Conservation (phyloP, 306 rosid species). For the Notholithocarpus densiflorus region DNA sequence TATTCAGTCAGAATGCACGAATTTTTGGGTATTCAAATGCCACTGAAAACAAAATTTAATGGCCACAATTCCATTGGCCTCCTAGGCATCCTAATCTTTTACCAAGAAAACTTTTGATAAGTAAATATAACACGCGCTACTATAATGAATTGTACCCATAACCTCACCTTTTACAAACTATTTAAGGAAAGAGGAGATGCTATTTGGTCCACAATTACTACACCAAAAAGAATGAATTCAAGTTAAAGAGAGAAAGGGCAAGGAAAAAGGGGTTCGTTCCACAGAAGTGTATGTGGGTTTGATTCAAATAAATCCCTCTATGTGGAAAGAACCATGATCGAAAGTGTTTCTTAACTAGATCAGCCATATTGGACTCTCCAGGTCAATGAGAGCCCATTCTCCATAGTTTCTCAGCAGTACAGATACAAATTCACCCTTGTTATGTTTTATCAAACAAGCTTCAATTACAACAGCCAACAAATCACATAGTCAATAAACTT, state of each 20-base stretch:
- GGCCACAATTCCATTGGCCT: neutral
- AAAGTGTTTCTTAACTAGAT: neutral
- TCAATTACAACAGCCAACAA: neutral
- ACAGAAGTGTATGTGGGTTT: neutral
- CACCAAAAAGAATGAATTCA: neutral
- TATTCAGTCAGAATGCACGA: neutral
- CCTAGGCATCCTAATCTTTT: neutral
- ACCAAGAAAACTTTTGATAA: neutral
- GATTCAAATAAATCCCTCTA: neutral
- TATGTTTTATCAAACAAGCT: neutral
- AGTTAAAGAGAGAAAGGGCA: too few species aligned
- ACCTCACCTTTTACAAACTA: neutral
- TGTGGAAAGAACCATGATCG: neutral
- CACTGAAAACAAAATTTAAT: neutral
- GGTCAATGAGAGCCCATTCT: neutral
- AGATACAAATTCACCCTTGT: neutral
- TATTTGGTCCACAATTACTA: neutral
- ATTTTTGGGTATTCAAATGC: neutral
- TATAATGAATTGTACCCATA: neutral
- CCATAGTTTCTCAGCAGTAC: neutral
- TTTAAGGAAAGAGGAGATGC: too few species aligned
- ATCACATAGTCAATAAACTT: neutral
- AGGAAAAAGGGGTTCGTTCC: too few species aligned
- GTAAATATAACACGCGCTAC: neutral
- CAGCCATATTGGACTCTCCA: neutral